Percentiles rank a stretch among this genome's conserved stretches.
phyloP scores from a whole-genome alignment of 2,329 filamentous ascomycete species.

The Huntiella abstrusa region DNA sequence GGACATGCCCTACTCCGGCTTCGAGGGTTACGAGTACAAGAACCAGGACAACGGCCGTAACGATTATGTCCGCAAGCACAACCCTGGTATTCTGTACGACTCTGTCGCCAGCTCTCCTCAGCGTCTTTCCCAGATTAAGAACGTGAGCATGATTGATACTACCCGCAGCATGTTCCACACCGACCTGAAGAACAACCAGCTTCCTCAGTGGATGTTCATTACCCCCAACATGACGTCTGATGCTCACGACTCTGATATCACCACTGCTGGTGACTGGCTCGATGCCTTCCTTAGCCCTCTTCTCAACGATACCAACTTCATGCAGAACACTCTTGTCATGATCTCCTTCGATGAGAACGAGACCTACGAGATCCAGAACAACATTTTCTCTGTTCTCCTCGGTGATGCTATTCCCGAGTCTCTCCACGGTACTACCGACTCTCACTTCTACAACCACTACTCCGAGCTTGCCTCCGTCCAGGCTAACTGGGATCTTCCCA shows the following conservation, averaged over 20 bases:
- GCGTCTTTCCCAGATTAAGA: slow-evolving; percentile 54
- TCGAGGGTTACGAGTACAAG: slow-evolving; percentile 41
- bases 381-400: slow-evolving; percentile 50
- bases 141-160: slow-evolving; percentile 29
- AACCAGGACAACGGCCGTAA: slow-evolving; percentile 49
- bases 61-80: slow-evolving; percentile 73
- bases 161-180: slow-evolving; percentile 39
- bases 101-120: slow-evolving; percentile 38
- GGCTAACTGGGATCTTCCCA: slow-evolving; percentile 51
- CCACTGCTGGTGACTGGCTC: slow-evolving; percentile 48
- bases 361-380: slow-evolving; percentile 47
- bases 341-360: slow-evolving; percentile 68
- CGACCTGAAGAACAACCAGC: slow-evolving; percentile 41
- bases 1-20: slow-evolving; percentile 57
- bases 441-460: slow-evolving; percentile 56
- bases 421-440: slow-evolving; percentile 50
- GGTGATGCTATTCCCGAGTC: slow-evolving; percentile 51
- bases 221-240: slow-evolving; percentile 61
- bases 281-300: slow-evolving; percentile 51
- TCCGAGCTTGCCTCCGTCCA: slow-evolving; percentile 45
- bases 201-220: slow-evolving; percentile 57
- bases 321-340: slow-evolving; percentile 55
- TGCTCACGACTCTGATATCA: slow-evolving; percentile 56
- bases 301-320: slow-evolving; percentile 49
- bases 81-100: slow-evolving; percentile 47